Evolutionary conservation across 257 asterid genomes (phyloP).

Genomic region (Salvia splendens): DNA sequence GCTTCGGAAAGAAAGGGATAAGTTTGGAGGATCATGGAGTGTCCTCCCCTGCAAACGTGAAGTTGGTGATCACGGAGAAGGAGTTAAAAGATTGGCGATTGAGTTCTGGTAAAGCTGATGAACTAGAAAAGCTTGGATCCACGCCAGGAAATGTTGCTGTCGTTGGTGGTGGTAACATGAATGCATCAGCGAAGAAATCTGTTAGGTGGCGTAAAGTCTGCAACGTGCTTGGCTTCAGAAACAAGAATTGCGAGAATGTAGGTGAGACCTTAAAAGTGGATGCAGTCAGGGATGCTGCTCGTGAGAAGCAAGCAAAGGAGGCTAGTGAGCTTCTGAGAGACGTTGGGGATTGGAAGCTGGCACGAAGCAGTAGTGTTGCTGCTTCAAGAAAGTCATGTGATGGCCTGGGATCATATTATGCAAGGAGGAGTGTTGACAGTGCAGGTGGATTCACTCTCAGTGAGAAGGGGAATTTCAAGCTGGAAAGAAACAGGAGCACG

Average conservation of each 20-base stretch:
- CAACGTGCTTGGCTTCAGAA: slow-evolving; percentile 65
- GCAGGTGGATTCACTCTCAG: slow-evolving; percentile 38
- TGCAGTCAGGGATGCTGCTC: slow-evolving; percentile 27
- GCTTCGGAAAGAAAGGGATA: slow-evolving; percentile 63
- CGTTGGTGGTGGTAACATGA: slow-evolving; percentile 29
- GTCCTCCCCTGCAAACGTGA: slow-evolving; percentile 58
- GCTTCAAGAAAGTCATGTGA: slow-evolving; percentile 60
- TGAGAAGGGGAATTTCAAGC: slow-evolving; percentile 48
- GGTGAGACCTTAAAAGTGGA: slow-evolving; percentile 38
- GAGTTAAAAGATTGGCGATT: slow-evolving; percentile 86
- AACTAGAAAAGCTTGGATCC: slow-evolving; percentile 43
- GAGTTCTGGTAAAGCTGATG: slow-evolving; percentile 50
- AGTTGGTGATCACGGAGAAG: slow-evolving; percentile 84
- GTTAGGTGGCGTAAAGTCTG: slow-evolving; percentile 63
- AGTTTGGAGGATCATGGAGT: slow-evolving; percentile 55
- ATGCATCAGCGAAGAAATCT: slow-evolving; percentile 50
- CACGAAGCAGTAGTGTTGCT: slow-evolving; percentile 60
- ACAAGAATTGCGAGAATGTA: slow-evolving; percentile 42
- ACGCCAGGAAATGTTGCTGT: slow-evolving; percentile 32
- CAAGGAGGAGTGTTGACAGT: slow-evolving; percentile 56
- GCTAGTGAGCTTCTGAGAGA: slow-evolving; percentile 35
- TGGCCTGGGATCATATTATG: slow-evolving; percentile 43
- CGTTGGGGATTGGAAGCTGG: slow-evolving; percentile 48
- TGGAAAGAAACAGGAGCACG: slow-evolving; percentile 48
- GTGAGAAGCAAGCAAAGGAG: slow-evolving; percentile 45